Percentiles rank a stretch among this genome's conserved stretches.
These are phyloP conservation scores for Colletotrichum abscissum DNA, from an alignment of 2,329 filamentous ascomycete species.

Conservation along the genomic window DNA sequence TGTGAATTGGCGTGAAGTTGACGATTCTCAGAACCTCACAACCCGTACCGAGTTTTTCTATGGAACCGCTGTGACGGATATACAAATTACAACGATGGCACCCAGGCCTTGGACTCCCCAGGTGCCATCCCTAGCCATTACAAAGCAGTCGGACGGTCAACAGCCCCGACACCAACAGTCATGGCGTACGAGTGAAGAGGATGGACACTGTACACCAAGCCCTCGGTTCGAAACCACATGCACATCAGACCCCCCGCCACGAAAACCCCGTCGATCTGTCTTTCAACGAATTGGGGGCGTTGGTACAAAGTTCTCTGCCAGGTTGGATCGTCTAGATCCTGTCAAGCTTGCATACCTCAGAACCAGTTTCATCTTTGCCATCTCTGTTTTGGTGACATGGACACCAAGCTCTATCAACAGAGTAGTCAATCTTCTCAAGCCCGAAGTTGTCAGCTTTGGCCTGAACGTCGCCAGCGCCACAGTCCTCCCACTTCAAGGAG, in stretches of 20 bases:
- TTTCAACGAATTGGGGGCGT: conserved; percentile 32
- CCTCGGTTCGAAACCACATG: conserved; percentile 42
- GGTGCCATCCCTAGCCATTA: conserved; percentile 33
- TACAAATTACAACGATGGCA: conserved; percentile 53
- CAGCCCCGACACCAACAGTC: conserved; percentile 8
- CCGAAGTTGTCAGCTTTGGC: conserved; percentile 65
- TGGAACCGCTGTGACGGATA: conserved; percentile 65
- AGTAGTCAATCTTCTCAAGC: conserved; percentile 73
- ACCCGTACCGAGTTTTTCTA: conserved; percentile 49
- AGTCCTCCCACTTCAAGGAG: conserved; percentile 81
- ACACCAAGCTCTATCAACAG: conserved; percentile 79
- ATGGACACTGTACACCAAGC: background rate
- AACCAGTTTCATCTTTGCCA: conserved; percentile 70
- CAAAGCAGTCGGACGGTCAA: conserved; percentile 9
- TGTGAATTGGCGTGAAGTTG: background rate
- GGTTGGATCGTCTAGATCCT: conserved; percentile 60
- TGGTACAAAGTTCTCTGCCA: conserved; percentile 31
- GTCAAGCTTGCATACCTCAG: conserved; percentile 71
- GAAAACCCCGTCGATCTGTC: conserved; percentile 19
- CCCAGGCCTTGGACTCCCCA: conserved; percentile 29
- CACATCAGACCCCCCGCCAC: conserved; percentile 36
- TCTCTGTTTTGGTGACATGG: conserved; percentile 72
- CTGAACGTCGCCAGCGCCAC: conserved; percentile 77
- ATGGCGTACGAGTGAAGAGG: conserved; percentile 33
- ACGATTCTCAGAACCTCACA: conserved; percentile 38